Evolutionary conservation across 805 yeast species (phyloP).

Genomic region (Nakazawaea sp.): DNA sequence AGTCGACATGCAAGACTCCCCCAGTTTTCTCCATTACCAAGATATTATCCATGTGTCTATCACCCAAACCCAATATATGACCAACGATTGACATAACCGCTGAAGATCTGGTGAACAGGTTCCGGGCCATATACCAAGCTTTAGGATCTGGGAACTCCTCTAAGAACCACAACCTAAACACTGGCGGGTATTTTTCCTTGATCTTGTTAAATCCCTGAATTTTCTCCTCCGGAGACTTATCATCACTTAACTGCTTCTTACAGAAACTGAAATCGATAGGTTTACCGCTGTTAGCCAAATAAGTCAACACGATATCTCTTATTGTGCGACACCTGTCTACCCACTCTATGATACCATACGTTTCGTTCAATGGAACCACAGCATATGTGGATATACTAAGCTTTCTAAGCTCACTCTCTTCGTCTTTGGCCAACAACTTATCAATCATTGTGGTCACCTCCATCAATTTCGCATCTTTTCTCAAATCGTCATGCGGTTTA

Average conservation of each 20-base stretch:
- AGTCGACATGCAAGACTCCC: slow-evolving; percentile 85
- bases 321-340: slow-evolving; percentile 71
- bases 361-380: slow-evolving; percentile 81
- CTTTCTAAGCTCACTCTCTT: slow-evolving; percentile 67
- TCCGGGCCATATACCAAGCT: slow-evolving; percentile 78
- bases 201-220: slow-evolving; percentile 28
- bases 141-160: slow-evolving; percentile 87
- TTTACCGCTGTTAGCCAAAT: slow-evolving; percentile 18
- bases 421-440: slow-evolving; percentile 55
- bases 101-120: slow-evolving; percentile 64
- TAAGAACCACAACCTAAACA: slow-evolving; percentile 80
- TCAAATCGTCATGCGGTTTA: slow-evolving; percentile 82
- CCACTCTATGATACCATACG: slow-evolving; percentile 88
- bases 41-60: slow-evolving; percentile 91
- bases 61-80: slow-evolving; percentile 89
- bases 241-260: slow-evolving; percentile 19
- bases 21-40: slow-evolving; percentile 70
- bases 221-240: slow-evolving; percentile 22
- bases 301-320: slow-evolving; percentile 45
- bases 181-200: slow-evolving; percentile 47
- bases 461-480: slow-evolving; percentile 93
- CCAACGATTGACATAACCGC: slow-evolving; percentile 99
- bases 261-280: slow-evolving; percentile 18
- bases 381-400: slow-evolving; percentile 75
- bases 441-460: slow-evolving; percentile 87